A percentile compares a stretch with the other conserved stretches of the same genome.
phyloP scores from a whole-genome alignment of 1,284 basidiomycete genomes.

The Inonotus hispidus region DNA sequence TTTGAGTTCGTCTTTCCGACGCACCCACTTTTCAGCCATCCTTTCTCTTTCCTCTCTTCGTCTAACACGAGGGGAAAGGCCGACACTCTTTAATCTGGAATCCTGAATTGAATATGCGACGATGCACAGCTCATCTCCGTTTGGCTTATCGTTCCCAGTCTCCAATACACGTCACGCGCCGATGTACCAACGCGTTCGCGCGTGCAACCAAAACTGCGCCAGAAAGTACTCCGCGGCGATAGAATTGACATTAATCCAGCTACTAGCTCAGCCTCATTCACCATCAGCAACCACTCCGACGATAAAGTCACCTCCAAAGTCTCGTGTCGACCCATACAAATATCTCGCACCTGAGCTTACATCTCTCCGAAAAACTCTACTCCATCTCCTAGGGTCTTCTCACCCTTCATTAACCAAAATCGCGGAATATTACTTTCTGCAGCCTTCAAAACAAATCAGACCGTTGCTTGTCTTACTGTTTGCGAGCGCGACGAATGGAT shows the following conservation, averaged over 20 bases:
- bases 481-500: slow-evolving; percentile 84
- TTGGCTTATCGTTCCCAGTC: slow-evolving; percentile 6
- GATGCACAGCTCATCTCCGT: slow-evolving; percentile 10
- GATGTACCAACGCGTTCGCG: slow-evolving; percentile 13
- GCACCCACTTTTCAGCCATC: background rate
- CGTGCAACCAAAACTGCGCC: background rate
- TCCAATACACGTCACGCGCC: slow-evolving; percentile 17
- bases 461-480: slow-evolving; percentile 91
- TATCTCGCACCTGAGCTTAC: slow-evolving; percentile 73
- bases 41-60: background rate
- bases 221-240: background rate
- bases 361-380: slow-evolving; percentile 69
- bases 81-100: background rate
- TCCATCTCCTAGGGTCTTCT: slow-evolving; percentile 81
- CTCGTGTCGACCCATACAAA: slow-evolving; percentile 52
- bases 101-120: slow-evolving; percentile 12
- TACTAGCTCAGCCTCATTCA: background rate
- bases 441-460: slow-evolving; percentile 86
- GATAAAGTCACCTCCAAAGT: background rate
- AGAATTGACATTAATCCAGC: background rate
- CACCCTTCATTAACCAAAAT: slow-evolving; percentile 86
- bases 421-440: slow-evolving; percentile 91
- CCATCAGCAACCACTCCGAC: background rate
- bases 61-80: background rate
- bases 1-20: background rate